phyloP scores from a whole-genome alignment of 1,284 basidiomycete genomes.

The Neolentinus lepideus region DNA sequence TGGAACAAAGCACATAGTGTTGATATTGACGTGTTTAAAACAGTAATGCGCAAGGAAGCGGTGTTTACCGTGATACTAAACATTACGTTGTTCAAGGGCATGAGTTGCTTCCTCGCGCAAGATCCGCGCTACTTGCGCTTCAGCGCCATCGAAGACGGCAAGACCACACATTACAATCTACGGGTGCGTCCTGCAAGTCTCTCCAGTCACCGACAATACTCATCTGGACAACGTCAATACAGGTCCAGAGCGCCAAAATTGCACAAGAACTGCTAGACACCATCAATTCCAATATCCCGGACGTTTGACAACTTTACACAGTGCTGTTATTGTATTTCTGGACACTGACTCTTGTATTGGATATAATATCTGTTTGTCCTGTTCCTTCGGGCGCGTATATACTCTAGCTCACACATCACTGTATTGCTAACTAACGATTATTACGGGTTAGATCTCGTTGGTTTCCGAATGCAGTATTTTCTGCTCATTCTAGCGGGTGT shows the following conservation, averaged over 20 bases:
- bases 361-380: not conserved
- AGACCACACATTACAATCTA: constrained; percentile 67
- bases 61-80: constrained; percentile 84
- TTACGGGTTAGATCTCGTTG: not conserved
- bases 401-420: not conserved
- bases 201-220: no score
- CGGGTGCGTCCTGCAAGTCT: constrained; percentile 50
- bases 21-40: not conserved
- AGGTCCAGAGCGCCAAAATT: constrained; percentile 58
- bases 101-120: constrained; percentile 73
- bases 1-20: not conserved
- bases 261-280: constrained; percentile 51
- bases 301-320: constrained; percentile 10
- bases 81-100: constrained; percentile 79
- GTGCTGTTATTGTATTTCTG: not conserved
- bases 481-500: no score
- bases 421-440: not conserved
- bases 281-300: constrained; percentile 47
- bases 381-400: not conserved
- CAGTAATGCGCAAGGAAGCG: constrained; percentile 95
- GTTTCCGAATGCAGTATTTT: not conserved
- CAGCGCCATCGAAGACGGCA: constrained; percentile 65
- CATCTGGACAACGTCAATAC: no score
- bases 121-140: constrained; percentile 77
- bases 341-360: not conserved